Percentiles rank a stretch among this genome's conserved stretches.
Conservation (phyloP, 768 basidiomycete species). For the Rhodotorula kratochvilovae region DNA sequence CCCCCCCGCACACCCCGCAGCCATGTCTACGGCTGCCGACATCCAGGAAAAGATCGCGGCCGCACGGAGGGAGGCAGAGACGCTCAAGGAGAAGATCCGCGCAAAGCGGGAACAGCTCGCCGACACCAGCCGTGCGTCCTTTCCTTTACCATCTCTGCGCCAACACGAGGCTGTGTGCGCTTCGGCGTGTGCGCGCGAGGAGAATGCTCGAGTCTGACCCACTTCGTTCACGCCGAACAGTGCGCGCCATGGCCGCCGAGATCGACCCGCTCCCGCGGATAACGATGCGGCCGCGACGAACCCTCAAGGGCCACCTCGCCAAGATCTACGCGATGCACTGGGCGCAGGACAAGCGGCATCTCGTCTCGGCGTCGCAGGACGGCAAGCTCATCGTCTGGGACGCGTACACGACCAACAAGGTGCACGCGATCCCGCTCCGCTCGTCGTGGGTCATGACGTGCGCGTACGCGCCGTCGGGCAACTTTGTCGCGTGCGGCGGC, state of each 20-base stretch:
- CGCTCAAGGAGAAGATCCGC: conserved; percentile 96
- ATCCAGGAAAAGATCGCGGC: conserved; percentile 65
- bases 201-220: too few species aligned
- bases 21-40: conserved; percentile 38
- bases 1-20: background rate
- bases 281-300: conserved; percentile 90
- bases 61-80: conserved; percentile 92
- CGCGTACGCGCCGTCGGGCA: conserved; percentile 93
- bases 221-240: conserved; percentile 51
- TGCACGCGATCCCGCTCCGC: conserved; percentile 94
- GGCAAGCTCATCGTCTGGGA: conserved; percentile 99
- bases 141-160: background rate
- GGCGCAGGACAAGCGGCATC: conserved; percentile 92
- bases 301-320: conserved; percentile 92
- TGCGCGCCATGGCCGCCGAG: conserved; percentile 97
- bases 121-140: conserved; percentile 88
- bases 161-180: too few species aligned
- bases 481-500: conserved; percentile 96
- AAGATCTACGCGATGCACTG: conserved; percentile 99
- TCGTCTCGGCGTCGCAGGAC: conserved; percentile 99
- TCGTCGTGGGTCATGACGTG: conserved; percentile 99
- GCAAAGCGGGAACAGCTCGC: conserved; percentile 92
- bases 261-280: conserved; percentile 93
- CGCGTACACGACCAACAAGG: conserved; percentile 99
- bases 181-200: background rate